A percentile compares a stretch with the other conserved stretches of the same genome.
phyloP scores from a whole-genome alignment of 257 asterid species.

The Petunia secreta region DNA sequence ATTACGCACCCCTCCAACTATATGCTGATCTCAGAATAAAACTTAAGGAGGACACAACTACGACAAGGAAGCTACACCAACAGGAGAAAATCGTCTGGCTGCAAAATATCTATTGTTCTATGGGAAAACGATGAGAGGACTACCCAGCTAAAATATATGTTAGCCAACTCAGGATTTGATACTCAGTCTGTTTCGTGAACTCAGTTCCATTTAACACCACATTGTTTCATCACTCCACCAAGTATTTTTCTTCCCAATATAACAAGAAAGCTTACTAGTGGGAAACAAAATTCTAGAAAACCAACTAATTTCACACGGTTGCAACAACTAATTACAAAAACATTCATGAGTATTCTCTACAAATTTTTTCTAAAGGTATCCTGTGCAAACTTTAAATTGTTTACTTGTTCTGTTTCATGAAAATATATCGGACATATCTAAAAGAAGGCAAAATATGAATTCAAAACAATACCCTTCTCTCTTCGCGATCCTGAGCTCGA shows the following conservation, averaged over 20 bases:
- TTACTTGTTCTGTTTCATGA: not conserved
- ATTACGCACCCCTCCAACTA: too few relatives aligned
- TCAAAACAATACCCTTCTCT: constrained; percentile 58
- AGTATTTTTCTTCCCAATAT: not conserved
- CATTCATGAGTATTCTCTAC: not conserved
- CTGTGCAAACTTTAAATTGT: not conserved
- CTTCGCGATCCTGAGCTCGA: constrained; percentile 59
- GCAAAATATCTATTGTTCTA: too few relatives aligned
- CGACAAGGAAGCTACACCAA: too few relatives aligned
- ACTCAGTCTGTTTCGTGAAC: not conserved
- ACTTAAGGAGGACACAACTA: too few relatives aligned
- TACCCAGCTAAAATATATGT: not conserved
- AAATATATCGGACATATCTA: not conserved
- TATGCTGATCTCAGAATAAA: too few relatives aligned
- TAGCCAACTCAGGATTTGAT: not conserved
- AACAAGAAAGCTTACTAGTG: not conserved
- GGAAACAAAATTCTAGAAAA: not conserved
- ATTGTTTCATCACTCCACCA: not conserved
- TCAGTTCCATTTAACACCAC: not conserved
- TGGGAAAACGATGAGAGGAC: too few relatives aligned
- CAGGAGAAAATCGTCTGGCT: too few relatives aligned
- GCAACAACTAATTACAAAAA: not conserved
- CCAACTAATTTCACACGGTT: not conserved
- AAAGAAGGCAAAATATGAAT: constrained; percentile 4
- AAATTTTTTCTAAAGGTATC: too few relatives aligned